phyloP scores from a whole-genome alignment of 768 basidiomycete genomes.

The Dioszegia crocea region DNA sequence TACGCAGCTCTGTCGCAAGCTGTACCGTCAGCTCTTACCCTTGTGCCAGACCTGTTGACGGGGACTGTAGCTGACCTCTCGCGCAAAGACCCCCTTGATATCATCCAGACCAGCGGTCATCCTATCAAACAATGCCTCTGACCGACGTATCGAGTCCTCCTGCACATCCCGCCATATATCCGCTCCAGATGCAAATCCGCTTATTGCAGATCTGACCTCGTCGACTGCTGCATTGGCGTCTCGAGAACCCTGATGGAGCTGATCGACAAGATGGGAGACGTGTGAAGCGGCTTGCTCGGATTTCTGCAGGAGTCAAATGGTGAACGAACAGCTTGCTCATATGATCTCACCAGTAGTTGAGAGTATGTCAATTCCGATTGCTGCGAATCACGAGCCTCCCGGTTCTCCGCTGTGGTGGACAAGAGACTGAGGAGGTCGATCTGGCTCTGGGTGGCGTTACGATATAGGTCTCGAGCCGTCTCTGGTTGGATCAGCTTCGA shows the following conservation, averaged over 20 bases:
- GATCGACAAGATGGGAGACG: neutral
- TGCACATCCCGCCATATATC: constrained; percentile 5
- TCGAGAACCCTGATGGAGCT: neutral
- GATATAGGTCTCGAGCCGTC: constrained; percentile 25
- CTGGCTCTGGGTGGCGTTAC: constrained; percentile 36
- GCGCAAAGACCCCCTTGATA: neutral
- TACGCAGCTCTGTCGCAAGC: neutral
- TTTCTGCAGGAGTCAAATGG: neutral
- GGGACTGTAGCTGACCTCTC: neutral
- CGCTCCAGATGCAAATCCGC: neutral
- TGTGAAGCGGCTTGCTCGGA: neutral
- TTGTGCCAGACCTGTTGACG: neutral
- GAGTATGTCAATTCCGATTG: neutral
- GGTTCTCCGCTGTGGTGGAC: neutral
- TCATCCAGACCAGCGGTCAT: neutral
- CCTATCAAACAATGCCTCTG: neutral
- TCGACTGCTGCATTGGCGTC: neutral
- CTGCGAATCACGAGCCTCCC: neutral
- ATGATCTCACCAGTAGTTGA: neutral
- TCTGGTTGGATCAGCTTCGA: constrained; percentile 15
- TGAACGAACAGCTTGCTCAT: neutral
- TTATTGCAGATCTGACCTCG: neutral
- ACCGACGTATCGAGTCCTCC: neutral
- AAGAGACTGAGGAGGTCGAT: constrained; percentile 18
- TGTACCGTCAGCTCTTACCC: neutral